These are phyloP conservation scores for Claviceps purpurea DNA, from an alignment of 2,329 filamentous ascomycete species.

Conservation along the genomic window DNA sequence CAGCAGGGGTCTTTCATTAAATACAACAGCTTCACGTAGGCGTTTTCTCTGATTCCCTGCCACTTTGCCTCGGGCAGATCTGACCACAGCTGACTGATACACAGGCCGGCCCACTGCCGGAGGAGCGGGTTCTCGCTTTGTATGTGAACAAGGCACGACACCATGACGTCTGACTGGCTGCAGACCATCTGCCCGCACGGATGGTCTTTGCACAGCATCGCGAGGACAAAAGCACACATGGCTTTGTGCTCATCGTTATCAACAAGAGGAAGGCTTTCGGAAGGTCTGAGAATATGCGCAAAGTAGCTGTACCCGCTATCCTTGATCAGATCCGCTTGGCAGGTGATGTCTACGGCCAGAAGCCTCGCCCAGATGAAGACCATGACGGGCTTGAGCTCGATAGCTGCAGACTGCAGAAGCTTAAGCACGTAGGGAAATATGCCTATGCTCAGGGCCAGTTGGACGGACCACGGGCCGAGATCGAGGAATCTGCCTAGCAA, in stretches of 20 bases:
- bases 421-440: slow-evolving; percentile 99
- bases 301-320: slow-evolving; percentile 98
- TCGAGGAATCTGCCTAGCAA: slow-evolving; percentile 88
- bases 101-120: slow-evolving; percentile 90
- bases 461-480: slow-evolving; percentile 95
- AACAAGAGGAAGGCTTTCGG: slow-evolving; percentile 68
- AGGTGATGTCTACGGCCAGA: slow-evolving; percentile 85
- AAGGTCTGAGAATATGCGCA: slow-evolving; percentile 77
- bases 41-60: slow-evolving; percentile 81
- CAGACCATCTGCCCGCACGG: slow-evolving; percentile 85
- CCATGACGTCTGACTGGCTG: slow-evolving; percentile 79
- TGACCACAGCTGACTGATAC: slow-evolving; percentile 87
- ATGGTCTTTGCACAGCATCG: slow-evolving; percentile 94
- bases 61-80: slow-evolving; percentile 89
- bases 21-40: slow-evolving; percentile 66
- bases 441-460: slow-evolving; percentile 89
- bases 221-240: slow-evolving; percentile 96
- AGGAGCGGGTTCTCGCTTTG: slow-evolving; percentile 73
- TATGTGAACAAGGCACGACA: slow-evolving; percentile 72
- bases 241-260: slow-evolving; percentile 92
- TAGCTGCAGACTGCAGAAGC: slow-evolving; percentile 82
- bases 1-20: slow-evolving; percentile 76
- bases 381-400: slow-evolving; percentile 95
- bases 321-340: slow-evolving; percentile 86
- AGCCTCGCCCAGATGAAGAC: slow-evolving; percentile 98